Percentiles rank a stretch among this genome's conserved stretches.
Evolutionary conservation across 306 rosid genomes (phyloP).

Genomic region (Notholithocarpus densiflorus): DNA sequence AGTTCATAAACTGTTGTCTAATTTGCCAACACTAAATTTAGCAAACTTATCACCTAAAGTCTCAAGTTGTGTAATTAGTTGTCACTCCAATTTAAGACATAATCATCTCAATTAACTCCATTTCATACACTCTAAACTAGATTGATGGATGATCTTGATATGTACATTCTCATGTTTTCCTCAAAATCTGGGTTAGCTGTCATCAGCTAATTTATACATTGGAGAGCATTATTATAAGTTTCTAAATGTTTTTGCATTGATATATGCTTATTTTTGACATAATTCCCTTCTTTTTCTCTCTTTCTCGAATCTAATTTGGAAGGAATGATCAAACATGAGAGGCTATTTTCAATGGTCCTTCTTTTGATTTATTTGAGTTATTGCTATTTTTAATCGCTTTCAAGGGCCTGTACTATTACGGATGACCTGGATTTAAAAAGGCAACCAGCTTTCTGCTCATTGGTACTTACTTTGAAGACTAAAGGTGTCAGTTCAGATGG

Average conservation of each 20-base stretch:
- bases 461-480: conserved; percentile 33
- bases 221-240: not conserved
- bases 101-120: no score
- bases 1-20: no score
- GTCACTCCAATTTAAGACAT: no score
- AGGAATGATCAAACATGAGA: conserved; percentile 39
- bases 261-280: not conserved
- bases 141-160: no score
- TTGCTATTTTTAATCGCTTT: no score
- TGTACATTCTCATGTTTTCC: no score
- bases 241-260: not conserved
- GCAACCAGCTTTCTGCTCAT: conserved; percentile 39
- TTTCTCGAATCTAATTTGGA: not conserved
- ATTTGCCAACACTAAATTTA: no score
- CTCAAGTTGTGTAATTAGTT: no score
- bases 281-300: not conserved
- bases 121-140: no score
- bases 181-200: no score
- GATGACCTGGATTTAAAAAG: conserved; percentile 44
- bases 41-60: no score
- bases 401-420: conserved; percentile 34
- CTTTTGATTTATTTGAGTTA: conserved; percentile 31
- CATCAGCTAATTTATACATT: not conserved
- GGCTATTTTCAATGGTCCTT: conserved; percentile 52
- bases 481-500: conserved; percentile 7